Conservation (phyloP, 176 grass and related monocot species). For the Triticum timopheevii region DNA sequence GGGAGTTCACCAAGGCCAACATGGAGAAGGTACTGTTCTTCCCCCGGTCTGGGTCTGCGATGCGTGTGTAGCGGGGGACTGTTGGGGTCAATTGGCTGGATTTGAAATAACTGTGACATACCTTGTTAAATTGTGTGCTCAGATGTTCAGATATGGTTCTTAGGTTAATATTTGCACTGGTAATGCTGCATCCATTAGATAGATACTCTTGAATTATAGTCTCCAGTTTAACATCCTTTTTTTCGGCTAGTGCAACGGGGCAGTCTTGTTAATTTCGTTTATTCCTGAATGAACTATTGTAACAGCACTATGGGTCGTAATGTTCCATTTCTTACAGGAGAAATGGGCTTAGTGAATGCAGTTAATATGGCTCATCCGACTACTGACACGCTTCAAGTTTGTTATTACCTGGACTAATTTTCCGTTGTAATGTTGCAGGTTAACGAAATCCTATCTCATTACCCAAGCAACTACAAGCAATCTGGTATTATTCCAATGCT, state of each 20-base stretch:
- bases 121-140: background rate
- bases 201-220: background rate
- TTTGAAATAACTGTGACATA: slow-evolving; percentile 12
- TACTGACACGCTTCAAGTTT: background rate
- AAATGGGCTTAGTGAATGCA: slow-evolving; percentile 12
- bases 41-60: background rate
- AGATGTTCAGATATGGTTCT: background rate
- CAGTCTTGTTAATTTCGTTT: background rate
- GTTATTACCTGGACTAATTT: background rate
- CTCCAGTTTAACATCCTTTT: background rate
- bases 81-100: background rate
- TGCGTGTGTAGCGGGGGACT: background rate
- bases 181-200: background rate
- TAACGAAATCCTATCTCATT: slow-evolving; percentile 81
- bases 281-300: background rate
- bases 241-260: background rate
- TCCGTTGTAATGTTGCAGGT: slow-evolving; percentile 40
- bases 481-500: slow-evolving; percentile 86
- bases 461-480: slow-evolving; percentile 98
- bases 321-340: background rate
- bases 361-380: background rate
- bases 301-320: background rate
- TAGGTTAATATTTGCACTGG: background rate
- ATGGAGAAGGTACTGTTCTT: slow-evolving; percentile 61
- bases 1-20: slow-evolving; percentile 78